A percentile compares a stretch with the other conserved stretches of the same genome.
phyloP scores from a whole-genome alignment of 352 stramenopile species.

The Pythium rhizo-oryzae region DNA sequence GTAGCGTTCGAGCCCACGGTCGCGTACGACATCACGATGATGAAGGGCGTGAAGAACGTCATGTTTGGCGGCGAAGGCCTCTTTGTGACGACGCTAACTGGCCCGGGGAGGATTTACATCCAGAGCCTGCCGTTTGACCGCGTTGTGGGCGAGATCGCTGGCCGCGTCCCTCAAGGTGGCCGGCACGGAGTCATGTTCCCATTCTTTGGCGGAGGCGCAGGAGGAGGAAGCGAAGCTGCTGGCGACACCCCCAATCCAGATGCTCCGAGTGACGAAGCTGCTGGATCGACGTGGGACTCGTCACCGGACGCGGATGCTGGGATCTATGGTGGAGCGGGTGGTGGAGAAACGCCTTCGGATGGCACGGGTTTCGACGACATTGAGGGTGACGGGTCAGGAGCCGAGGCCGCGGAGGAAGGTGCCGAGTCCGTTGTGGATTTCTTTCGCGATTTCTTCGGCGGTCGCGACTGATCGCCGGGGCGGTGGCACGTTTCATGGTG shows the following conservation, averaged over 20 bases:
- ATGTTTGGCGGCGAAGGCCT: slow-evolving; percentile 94
- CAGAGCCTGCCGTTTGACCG: slow-evolving; percentile 93
- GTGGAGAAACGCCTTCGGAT: slow-evolving; percentile 10
- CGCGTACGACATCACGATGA: slow-evolving; percentile 92
- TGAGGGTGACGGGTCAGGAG: slow-evolving; percentile 25
- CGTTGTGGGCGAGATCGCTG: slow-evolving; percentile 92
- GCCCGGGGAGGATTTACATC: slow-evolving; percentile 90
- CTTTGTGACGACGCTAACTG: slow-evolving; percentile 94
- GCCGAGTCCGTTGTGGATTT: slow-evolving; percentile 56
- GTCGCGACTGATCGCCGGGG: slow-evolving; percentile 25
- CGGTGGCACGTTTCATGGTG: not conserved
- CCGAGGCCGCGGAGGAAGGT: slow-evolving; percentile 15
- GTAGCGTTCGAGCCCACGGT: slow-evolving; percentile 90
- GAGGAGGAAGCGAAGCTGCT: slow-evolving; percentile 34
- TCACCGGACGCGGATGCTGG: slow-evolving; percentile 39
- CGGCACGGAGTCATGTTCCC: slow-evolving; percentile 87
- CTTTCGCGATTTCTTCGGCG: slow-evolving; percentile 60
- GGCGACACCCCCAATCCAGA: slow-evolving; percentile 30
- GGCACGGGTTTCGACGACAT: slow-evolving; percentile 28
- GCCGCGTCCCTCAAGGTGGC: slow-evolving; percentile 77
- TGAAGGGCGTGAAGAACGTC: slow-evolving; percentile 94
- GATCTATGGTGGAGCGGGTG: slow-evolving; percentile 44
- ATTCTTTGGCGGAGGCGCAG: slow-evolving; percentile 74
- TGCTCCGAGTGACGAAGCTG: slow-evolving; percentile 19
- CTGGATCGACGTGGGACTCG: slow-evolving; percentile 32